These are phyloP conservation scores for Cylindricascospora bacillispora DNA, from an alignment of 1,139 yeast genomes.

Conservation along the genomic window DNA sequence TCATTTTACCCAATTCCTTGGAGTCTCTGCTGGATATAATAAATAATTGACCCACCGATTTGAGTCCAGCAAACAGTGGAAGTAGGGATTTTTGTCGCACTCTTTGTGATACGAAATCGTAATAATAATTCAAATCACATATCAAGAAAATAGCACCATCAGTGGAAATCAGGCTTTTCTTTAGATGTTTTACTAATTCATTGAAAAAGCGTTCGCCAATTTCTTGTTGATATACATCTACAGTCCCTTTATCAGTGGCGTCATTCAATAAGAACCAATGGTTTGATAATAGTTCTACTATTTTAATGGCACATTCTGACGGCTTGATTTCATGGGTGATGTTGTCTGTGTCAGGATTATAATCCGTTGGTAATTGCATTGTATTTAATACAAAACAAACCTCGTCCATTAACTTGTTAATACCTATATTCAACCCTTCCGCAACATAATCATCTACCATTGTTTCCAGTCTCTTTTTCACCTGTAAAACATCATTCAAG, in stretches of 20 bases:
- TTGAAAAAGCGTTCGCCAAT: constrained; percentile 79
- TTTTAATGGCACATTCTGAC: constrained; percentile 55
- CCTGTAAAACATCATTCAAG: constrained; percentile 65
- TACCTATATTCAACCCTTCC: constrained; percentile 80
- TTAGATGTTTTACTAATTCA: constrained; percentile 59
- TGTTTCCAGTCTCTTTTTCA: constrained; percentile 68
- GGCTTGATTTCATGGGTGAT: constrained; percentile 37
- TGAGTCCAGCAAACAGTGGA: constrained; percentile 70
- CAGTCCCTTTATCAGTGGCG: constrained; percentile 74
- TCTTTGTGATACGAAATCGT: constrained; percentile 50
- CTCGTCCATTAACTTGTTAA: constrained; percentile 75
- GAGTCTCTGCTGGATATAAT: constrained; percentile 64
- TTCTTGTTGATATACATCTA: constrained; percentile 90
- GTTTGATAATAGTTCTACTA: constrained; percentile 49
- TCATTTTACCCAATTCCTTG: constrained; percentile 71
- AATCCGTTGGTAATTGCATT: constrained; percentile 42
- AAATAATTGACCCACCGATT: constrained; percentile 73
- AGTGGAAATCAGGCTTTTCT: constrained; percentile 56
- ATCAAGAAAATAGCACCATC: constrained; percentile 74
- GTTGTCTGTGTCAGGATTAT: constrained; percentile 27
- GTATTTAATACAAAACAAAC: constrained; percentile 43
- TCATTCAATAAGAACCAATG: constrained; percentile 69
- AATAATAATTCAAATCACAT: constrained; percentile 62
- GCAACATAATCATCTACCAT: constrained; percentile 83
- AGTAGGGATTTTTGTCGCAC: constrained; percentile 56